Percentiles rank a stretch among this genome's conserved stretches.
These are phyloP conservation scores for Citeromyces hawaiiensis DNA, from an alignment of 1,139 yeast genomes.

Conservation along the genomic window DNA sequence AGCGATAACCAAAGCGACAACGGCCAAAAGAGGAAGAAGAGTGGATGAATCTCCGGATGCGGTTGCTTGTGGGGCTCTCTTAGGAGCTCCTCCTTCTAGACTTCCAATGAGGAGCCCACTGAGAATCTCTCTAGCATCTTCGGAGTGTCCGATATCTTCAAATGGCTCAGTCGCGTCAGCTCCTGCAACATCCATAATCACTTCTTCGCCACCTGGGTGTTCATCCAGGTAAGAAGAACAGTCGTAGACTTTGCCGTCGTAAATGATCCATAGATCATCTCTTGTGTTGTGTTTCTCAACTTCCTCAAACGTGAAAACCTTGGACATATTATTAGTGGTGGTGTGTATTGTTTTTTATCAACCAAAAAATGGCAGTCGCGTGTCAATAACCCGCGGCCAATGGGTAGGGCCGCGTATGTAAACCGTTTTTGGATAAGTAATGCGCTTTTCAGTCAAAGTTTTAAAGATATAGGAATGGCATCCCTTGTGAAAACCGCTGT, in stretches of 20 bases:
- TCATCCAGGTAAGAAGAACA: slow-evolving; percentile 77
- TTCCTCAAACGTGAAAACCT: slow-evolving; percentile 49
- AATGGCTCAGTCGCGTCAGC: slow-evolving; percentile 89
- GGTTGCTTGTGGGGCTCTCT: slow-evolving; percentile 5
- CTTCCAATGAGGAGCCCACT: slow-evolving; percentile 59
- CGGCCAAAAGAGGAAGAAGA: slow-evolving; percentile 9
- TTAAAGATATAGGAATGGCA: too few relatives aligned
- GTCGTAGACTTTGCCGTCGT: slow-evolving; percentile 86
- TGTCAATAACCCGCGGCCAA: neutral
- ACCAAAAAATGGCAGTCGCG: neutral
- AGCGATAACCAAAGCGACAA: slow-evolving; percentile 12
- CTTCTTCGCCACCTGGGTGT: slow-evolving; percentile 99
- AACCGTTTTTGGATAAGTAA: neutral
- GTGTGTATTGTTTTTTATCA: neutral
- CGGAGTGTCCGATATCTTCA: slow-evolving; percentile 96
- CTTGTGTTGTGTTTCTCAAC: slow-evolving; percentile 64
- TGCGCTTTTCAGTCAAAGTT: too few relatives aligned
- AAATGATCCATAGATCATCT: slow-evolving; percentile 83
- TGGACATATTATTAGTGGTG: slow-evolving; percentile 7
- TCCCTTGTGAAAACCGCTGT: too few relatives aligned
- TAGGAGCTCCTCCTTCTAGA: slow-evolving; percentile 22
- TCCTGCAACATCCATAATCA: slow-evolving; percentile 82
- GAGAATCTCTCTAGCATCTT: slow-evolving; percentile 79
- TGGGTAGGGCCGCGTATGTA: neutral
- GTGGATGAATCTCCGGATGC: slow-evolving; percentile 4